Evolutionary conservation across 106 monocot genomes (phyloP).

Genomic region (Vanilla planifolia): DNA sequence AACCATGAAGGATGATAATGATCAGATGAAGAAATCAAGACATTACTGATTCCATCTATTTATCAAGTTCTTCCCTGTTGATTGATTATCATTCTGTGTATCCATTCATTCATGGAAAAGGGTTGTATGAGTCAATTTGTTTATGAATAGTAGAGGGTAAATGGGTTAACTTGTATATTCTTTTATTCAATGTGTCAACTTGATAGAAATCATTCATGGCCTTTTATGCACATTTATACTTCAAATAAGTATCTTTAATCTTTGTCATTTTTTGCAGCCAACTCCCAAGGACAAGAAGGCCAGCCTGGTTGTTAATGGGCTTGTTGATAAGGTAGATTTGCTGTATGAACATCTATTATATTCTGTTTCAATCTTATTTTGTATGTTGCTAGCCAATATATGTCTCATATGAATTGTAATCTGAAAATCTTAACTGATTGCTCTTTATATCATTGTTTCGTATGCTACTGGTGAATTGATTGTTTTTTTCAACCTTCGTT

Average conservation of each 20-base stretch:
- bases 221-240: too few species aligned
- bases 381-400: background rate
- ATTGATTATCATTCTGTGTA: too few species aligned
- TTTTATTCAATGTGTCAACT: too few species aligned
- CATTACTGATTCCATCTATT: too few species aligned
- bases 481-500: background rate
- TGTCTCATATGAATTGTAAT: background rate
- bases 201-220: too few species aligned
- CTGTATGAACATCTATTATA: background rate
- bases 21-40: too few species aligned
- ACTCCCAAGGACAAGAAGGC: conserved; percentile 99
- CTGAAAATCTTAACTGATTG: background rate
- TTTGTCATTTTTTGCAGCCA: conserved; percentile 38
- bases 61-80: too few species aligned
- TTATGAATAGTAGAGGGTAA: too few species aligned
- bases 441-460: background rate
- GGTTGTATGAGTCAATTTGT: too few species aligned
- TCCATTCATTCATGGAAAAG: too few species aligned
- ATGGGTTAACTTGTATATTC: too few species aligned
- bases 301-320: conserved; percentile 79
- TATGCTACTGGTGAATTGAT: background rate
- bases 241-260: background rate
- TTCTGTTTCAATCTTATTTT: background rate
- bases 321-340: conserved; percentile 73
- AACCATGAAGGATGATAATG: too few species aligned